Conservation (phyloP, 2,329 filamentous ascomycete species). For the Ophiostoma pallidulum region DNA sequence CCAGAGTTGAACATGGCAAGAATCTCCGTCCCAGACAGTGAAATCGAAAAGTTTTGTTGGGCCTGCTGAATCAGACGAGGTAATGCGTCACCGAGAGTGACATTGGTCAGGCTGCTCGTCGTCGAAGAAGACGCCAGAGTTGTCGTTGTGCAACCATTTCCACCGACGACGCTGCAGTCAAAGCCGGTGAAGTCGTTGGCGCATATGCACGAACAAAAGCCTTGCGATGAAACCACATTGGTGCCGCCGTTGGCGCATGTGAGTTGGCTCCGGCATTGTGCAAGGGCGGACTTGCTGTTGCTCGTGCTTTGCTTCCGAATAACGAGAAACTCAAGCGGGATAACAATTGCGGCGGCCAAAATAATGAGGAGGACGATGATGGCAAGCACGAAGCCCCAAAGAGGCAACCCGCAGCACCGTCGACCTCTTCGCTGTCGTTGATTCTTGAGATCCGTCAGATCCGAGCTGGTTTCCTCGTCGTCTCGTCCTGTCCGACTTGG, state of each 20-base stretch:
- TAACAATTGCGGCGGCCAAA: conserved; percentile 69
- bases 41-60: conserved; percentile 61
- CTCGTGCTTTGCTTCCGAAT: conserved; percentile 36
- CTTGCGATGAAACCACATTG: conserved; percentile 53
- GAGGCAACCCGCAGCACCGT: conserved; percentile 73
- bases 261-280: conserved; percentile 50
- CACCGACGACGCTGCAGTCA: conserved; percentile 38
- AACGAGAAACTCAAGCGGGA: conserved; percentile 62
- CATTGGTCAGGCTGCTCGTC: conserved; percentile 44
- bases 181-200: conserved; percentile 70
- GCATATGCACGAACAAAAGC: conserved; percentile 77
- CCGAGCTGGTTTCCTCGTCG: conserved; percentile 11
- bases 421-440: conserved; percentile 34
- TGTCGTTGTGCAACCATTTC: conserved; percentile 45
- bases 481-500: conserved; percentile 11
- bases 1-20: conserved; percentile 66
- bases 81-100: conserved; percentile 72
- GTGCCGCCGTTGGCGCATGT: conserved; percentile 74
- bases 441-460: conserved; percentile 6
- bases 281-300: conserved; percentile 28
- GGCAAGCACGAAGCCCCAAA: conserved; percentile 65
- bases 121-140: conserved; percentile 26
- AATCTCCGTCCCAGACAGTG: conserved; percentile 60
- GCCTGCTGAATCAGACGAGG: conserved; percentile 62
- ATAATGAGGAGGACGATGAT: conserved; percentile 59